Percentiles rank a stretch among this genome's conserved stretches.
phyloP scores from a whole-genome alignment of 1,284 basidiomycete genomes.

The Porodaedalea pini region DNA sequence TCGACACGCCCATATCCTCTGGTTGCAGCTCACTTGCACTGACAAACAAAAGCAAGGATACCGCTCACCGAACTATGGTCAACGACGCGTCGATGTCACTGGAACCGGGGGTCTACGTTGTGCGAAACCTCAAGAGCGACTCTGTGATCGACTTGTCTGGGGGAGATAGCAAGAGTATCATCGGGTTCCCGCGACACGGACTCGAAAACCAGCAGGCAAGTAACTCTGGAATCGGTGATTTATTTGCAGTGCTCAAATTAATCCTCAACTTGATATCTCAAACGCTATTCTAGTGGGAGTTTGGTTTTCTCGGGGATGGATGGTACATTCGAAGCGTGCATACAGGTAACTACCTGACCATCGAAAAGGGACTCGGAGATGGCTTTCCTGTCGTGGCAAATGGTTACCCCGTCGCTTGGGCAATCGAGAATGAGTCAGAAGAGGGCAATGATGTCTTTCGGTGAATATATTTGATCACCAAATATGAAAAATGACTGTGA shows the following conservation, averaged over 20 bases:
- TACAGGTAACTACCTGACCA: slow-evolving; percentile 10
- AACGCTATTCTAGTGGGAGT: slow-evolving; percentile 9
- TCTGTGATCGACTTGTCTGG: slow-evolving; percentile 16
- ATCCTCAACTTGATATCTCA: not conserved
- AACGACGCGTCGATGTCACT: not conserved
- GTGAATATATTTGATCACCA: not conserved
- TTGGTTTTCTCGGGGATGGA: slow-evolving; percentile 6
- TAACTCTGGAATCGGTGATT: not conserved
- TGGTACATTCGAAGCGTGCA: slow-evolving; percentile 17
- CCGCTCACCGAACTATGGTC: not conserved
- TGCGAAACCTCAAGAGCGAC: slow-evolving; percentile 9
- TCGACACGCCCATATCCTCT: not conserved
- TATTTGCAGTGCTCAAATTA: not conserved
- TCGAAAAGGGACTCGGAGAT: slow-evolving; percentile 8
- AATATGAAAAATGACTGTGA: no score
- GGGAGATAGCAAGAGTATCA: slow-evolving; percentile 13
- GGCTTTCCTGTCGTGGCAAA: slow-evolving; percentile 9
- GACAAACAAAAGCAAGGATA: not conserved
- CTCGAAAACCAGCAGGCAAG: slow-evolving; percentile 16
- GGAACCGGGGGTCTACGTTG: slow-evolving; percentile 9
- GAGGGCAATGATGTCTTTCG: not conserved
- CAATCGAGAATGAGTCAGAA: not conserved
- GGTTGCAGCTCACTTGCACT: not conserved
- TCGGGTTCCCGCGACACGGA: slow-evolving; percentile 17
- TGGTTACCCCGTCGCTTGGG: slow-evolving; percentile 16